Conservation (phyloP, 345 rosid genomes). For the Eucalyptus microcorys region DNA sequence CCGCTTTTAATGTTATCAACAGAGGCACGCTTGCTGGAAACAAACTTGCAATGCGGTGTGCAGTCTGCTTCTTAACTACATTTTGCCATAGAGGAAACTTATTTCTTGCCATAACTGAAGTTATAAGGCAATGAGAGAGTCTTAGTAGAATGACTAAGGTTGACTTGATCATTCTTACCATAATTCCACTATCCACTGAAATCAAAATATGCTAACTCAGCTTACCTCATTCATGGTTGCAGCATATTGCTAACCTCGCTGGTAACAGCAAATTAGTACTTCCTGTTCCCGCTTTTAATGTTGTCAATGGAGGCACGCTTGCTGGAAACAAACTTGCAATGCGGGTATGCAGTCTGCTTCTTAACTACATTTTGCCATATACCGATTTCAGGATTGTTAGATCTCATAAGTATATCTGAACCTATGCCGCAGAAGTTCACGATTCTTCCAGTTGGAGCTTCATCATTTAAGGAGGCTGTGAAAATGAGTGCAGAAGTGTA, state of each 20-base stretch:
- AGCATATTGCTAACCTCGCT: slow-evolving; percentile 89
- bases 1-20: slow-evolving; percentile 93
- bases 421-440: slow-evolving; percentile 50
- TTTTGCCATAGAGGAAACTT: neutral
- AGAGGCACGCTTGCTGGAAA: slow-evolving; percentile 98
- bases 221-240: neutral
- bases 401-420: neutral
- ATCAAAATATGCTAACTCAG: neutral
- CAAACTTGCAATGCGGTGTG: slow-evolving; percentile 87
- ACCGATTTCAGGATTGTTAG: neutral
- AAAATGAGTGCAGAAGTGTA: slow-evolving; percentile 92
- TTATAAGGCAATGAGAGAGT: no score
- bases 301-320: slow-evolving; percentile 88
- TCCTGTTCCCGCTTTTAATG: slow-evolving; percentile 94
- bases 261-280: slow-evolving; percentile 76
- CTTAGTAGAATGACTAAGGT: no score
- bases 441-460: slow-evolving; percentile 93
- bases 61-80: neutral
- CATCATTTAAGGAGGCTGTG: slow-evolving; percentile 91
- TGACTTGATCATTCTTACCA: no score
- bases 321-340: slow-evolving; percentile 97
- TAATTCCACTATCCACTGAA: neutral
- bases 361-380: neutral
- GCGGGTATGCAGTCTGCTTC: slow-evolving; percentile 26
- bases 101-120: neutral